Evolutionary conservation across 176 grass and related monocot species (phyloP).

Genomic region (Rhynchospora breviuscula): DNA sequence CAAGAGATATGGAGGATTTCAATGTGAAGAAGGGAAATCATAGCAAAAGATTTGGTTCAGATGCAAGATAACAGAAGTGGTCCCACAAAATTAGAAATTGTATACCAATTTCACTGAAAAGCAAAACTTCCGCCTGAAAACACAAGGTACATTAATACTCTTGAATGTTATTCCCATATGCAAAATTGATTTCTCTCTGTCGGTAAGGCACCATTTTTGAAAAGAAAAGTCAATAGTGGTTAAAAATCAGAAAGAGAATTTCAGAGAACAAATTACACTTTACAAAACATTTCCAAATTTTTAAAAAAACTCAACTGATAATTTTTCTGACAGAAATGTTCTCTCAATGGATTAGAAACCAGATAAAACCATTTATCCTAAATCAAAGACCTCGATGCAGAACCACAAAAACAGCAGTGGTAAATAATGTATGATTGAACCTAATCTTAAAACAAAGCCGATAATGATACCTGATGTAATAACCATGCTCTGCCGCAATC

Average conservation of each 20-base stretch:
- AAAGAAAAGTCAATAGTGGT: neutral
- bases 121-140: neutral
- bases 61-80: neutral
- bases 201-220: neutral
- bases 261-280: neutral
- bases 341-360: neutral
- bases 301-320: neutral
- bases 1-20: conserved; percentile 1
- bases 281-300: neutral
- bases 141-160: neutral
- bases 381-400: neutral
- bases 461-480: conserved; percentile 56
- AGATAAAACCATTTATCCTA: neutral
- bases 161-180: neutral
- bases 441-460: neutral
- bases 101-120: neutral
- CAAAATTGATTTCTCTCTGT: conserved; percentile 14
- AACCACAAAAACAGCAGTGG: neutral
- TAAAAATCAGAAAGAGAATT: neutral
- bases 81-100: neutral
- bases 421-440: neutral
- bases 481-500: conserved; percentile 60
- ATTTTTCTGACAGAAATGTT: neutral
- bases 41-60: conserved; percentile 16
- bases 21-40: conserved; percentile 9